phyloP scores from a whole-genome alignment of 2,329 filamentous ascomycete genomes.

The Pseudogymnoascus sp. region DNA sequence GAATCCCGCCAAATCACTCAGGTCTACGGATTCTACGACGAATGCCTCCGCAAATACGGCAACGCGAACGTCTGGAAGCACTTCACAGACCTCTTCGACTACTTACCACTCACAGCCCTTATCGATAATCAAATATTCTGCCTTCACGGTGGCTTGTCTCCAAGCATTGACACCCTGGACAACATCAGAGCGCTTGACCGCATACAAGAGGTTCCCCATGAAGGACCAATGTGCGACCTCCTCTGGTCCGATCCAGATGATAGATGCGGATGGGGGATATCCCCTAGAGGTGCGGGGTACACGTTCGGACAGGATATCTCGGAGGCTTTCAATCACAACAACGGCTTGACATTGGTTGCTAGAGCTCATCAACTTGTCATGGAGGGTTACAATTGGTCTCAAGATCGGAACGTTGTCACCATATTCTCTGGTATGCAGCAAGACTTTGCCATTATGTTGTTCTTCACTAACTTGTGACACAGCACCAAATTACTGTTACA shows the following conservation, averaged over 20 bases:
- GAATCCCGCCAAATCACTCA: constrained; percentile 96
- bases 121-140: constrained; percentile 56
- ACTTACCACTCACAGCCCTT: constrained; percentile 72
- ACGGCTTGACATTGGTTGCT: constrained; percentile 89
- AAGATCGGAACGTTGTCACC: constrained; percentile 95
- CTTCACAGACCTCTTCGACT: constrained; percentile 97
- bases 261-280: constrained; percentile 91
- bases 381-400: constrained; percentile 99
- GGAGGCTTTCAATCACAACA: constrained; percentile 99
- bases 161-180: constrained; percentile 85
- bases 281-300: constrained; percentile 86
- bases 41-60: constrained; percentile 91
- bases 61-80: constrained; percentile 96
- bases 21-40: constrained; percentile 97
- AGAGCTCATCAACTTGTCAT: constrained; percentile 97
- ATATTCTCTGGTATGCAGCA: constrained; percentile 77
- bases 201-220: constrained; percentile 96
- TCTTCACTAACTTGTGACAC: constrained; percentile 24
- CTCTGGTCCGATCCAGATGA: constrained; percentile 98
- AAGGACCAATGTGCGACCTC: constrained; percentile 97
- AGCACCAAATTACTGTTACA: constrained; percentile 94
- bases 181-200: constrained; percentile 91
- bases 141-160: constrained; percentile 88
- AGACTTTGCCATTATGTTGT: background rate
- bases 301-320: constrained; percentile 96